Conservation (phyloP, 306 rosid genomes). For the Glycine tomentella region DNA sequence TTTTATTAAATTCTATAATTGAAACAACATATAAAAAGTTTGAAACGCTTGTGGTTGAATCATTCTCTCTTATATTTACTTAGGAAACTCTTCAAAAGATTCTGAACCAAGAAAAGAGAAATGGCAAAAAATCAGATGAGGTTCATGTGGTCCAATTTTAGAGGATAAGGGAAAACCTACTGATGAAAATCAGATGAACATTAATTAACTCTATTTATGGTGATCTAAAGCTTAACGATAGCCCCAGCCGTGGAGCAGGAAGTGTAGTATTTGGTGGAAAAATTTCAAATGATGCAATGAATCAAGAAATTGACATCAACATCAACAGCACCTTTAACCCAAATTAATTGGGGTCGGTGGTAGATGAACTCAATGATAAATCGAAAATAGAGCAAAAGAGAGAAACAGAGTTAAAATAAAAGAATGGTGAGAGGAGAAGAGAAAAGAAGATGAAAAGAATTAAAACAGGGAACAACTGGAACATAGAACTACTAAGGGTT, state of each 20-base stretch:
- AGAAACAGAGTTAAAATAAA: no score
- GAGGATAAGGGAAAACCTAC: constrained; percentile 55
- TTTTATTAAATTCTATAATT: constrained; percentile 33
- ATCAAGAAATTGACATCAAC: constrained; percentile 51
- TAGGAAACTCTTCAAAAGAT: constrained; percentile 73
- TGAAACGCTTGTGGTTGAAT: constrained; percentile 40
- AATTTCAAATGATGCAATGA: constrained; percentile 47
- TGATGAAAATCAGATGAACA: constrained; percentile 55
- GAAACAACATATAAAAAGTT: constrained; percentile 35
- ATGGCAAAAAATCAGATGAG: constrained; percentile 50
- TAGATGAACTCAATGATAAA: no score
- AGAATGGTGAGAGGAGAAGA: no score
- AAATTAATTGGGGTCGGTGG: no score
- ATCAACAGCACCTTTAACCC: no score
- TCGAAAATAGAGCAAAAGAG: no score
- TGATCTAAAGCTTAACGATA: constrained; percentile 48
- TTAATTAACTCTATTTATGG: constrained; percentile 28
- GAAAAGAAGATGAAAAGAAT: no score
- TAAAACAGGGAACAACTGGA: no score
- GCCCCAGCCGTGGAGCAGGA: constrained; percentile 51
- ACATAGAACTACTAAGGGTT: no score
- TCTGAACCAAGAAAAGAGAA: constrained; percentile 62
- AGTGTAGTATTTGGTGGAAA: constrained; percentile 50
- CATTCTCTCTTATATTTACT: constrained; percentile 34
- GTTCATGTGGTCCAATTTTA: constrained; percentile 51